Percentiles rank a stretch among this genome's conserved stretches.
Conservation (phyloP, 805 yeast genomes). For the Nakazawaea wickerhamii region DNA sequence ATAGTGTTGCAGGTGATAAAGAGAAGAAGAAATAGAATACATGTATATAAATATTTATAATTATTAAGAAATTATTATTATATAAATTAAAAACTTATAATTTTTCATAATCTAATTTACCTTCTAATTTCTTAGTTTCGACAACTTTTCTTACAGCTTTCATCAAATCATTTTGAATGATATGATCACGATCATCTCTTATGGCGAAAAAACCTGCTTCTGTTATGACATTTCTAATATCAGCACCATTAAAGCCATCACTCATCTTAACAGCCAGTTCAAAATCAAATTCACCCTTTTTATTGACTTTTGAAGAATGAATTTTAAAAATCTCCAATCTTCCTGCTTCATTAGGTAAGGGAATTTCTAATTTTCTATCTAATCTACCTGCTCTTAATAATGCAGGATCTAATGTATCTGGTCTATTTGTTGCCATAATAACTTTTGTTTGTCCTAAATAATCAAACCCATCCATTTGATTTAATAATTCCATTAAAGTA, state of each 20-base stretch:
- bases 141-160: conserved; percentile 98
- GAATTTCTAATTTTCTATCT: conserved; percentile 93
- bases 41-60: conserved; percentile 1
- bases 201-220: conserved; percentile 98
- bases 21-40: conserved; percentile 12
- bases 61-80: neutral
- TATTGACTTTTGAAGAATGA: conserved; percentile 78
- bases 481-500: conserved; percentile 92
- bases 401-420: conserved; percentile 97
- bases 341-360: conserved; percentile 94
- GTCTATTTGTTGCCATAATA: conserved; percentile 99
- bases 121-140: conserved; percentile 95
- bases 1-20: conserved; percentile 13
- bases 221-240: conserved; percentile 93
- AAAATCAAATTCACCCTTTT: conserved; percentile 93
- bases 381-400: conserved; percentile 94
- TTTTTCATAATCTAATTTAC: conserved; percentile 92
- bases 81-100: conserved; percentile 35
- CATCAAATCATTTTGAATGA: conserved; percentile 89
- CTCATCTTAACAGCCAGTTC: conserved; percentile 98
- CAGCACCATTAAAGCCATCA: conserved; percentile 99
- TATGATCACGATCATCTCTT: conserved; percentile 94
- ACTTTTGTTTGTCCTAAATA: conserved; percentile 94
- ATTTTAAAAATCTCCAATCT: conserved; percentile 91
- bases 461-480: conserved; percentile 99